phyloP scores from a whole-genome alignment of 305 asterid genomes.

The Salvia sclarea region DNA sequence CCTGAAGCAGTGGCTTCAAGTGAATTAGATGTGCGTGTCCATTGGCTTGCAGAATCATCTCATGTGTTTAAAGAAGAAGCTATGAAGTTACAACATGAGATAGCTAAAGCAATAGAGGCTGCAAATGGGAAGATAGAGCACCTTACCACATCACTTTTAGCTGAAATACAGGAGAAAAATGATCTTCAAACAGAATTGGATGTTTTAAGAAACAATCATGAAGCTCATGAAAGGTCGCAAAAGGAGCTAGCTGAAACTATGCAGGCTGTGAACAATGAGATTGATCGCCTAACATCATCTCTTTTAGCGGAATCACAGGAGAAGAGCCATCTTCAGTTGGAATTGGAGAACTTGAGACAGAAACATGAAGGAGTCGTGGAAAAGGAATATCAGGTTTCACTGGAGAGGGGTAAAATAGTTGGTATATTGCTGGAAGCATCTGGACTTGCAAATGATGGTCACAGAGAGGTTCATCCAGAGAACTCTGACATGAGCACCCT shows the following conservation, averaged over 20 bases:
- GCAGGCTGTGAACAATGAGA: slow-evolving; percentile 44
- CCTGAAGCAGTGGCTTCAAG: slow-evolving; percentile 65
- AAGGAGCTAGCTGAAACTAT: slow-evolving; percentile 43
- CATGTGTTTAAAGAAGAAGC: slow-evolving; percentile 60
- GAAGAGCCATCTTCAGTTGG: slow-evolving; percentile 48
- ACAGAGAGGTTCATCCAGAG: slow-evolving; percentile 40
- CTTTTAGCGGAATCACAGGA: slow-evolving; percentile 50
- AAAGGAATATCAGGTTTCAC: slow-evolving; percentile 41
- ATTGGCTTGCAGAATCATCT: slow-evolving; percentile 73
- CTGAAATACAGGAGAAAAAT: slow-evolving; percentile 62
- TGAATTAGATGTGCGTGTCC: slow-evolving; percentile 49
- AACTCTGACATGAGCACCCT: slow-evolving; percentile 46
- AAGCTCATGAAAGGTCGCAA: slow-evolving; percentile 41
- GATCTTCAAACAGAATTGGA: slow-evolving; percentile 64
- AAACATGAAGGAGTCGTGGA: slow-evolving; percentile 45
- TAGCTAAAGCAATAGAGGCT: slow-evolving; percentile 54
- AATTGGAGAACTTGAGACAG: slow-evolving; percentile 51
- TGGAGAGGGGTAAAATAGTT: slow-evolving; percentile 59
- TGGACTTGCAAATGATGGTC: slow-evolving; percentile 49
- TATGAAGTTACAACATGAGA: slow-evolving; percentile 56
- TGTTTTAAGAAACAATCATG: slow-evolving; percentile 42
- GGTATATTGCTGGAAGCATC: slow-evolving; percentile 68
- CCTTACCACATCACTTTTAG: slow-evolving; percentile 56
- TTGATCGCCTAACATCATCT: slow-evolving; percentile 44
- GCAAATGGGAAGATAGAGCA: slow-evolving; percentile 56